These are phyloP conservation scores for Aspergillus sergii DNA, from an alignment of 2,329 filamentous ascomycete species.

Conservation along the genomic window DNA sequence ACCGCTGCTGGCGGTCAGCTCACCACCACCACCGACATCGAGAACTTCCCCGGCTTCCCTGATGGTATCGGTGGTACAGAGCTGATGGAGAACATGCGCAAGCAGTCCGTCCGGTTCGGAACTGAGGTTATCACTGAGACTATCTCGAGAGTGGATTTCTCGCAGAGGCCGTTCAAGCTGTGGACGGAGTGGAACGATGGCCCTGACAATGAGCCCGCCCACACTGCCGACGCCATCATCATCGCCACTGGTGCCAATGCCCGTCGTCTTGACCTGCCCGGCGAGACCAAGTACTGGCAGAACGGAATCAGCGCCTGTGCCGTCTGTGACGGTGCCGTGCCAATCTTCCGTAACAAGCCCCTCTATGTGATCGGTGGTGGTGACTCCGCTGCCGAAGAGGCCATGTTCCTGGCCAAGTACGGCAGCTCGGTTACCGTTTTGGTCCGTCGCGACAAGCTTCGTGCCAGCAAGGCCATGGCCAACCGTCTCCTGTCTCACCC, in stretches of 20 bases:
- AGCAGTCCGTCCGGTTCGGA: conserved; percentile 87
- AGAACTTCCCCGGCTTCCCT: conserved; percentile 97
- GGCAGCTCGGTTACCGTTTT: conserved; percentile 92
- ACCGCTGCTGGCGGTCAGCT: conserved; percentile 95
- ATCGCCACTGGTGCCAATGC: conserved; percentile 95
- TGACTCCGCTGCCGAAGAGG: conserved; percentile 96
- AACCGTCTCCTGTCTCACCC: conserved; percentile 77
- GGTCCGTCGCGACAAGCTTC: conserved; percentile 81
- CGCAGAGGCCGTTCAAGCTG: conserved; percentile 83
- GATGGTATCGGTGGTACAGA: conserved; percentile 82
- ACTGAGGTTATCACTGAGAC: conserved; percentile 94
- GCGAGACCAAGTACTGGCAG: conserved; percentile 97
- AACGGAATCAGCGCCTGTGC: conserved; percentile 95
- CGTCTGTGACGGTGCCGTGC: conserved; percentile 94
- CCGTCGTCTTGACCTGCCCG: conserved; percentile 75
- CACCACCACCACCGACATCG: conserved; percentile 96
- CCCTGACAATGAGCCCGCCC: conserved; percentile 66
- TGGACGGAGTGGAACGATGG: conserved; percentile 84
- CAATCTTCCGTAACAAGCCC: conserved; percentile 96
- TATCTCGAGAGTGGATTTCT: conserved; percentile 83
- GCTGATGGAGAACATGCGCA: conserved; percentile 95
- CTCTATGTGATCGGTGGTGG: conserved; percentile 95
- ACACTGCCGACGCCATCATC: conserved; percentile 91
- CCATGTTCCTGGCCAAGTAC: conserved; percentile 97
- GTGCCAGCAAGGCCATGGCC: conserved; percentile 91